Evolutionary conservation across 2,329 filamentous ascomycete species (phyloP), one percentile per base, ranked within the genome.

Genomic region (Aureobasidium sp.): DNA sequence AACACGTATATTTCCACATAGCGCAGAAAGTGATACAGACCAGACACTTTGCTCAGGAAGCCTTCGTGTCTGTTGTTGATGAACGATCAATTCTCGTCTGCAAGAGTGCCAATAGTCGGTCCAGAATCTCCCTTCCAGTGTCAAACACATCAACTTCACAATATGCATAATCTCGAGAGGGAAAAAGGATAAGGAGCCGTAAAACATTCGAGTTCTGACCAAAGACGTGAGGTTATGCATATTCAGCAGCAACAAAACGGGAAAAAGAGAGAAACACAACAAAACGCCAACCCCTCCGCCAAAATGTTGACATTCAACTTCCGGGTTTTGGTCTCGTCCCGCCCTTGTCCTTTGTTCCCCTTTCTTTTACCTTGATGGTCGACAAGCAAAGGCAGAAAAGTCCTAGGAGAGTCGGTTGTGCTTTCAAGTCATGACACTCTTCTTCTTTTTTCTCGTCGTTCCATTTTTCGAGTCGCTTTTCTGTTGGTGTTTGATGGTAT

Each of bases 181-280:
- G 25, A n/a, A 29, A 31, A 31, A 48, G 14, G 15, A 31, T 36
- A 36, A 51, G 31, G 49, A 39, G 49, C 49, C 49, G 49, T 52
- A 39, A 52, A 44, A 45, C 53, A 57, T 57, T 57, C 53, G 39
- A 45, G 53, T 57, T 45, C 53, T 57, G 53, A 57, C 42, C 53
- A 57, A 57, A 57, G 36, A 57, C 44, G 27, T 12, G 29, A 55
- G 17, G 53, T 57, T 57, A 57, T 57, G 53, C 53, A 57, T 57
- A 57, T 57, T 57, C 39, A 57, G 53, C 53, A 45, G n/a, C 39
- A 57, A 36, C 53, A 36, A n/a, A 34, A 25, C 22, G 20, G 17
- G 22, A 45, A 29, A 36, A 45, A 29, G 45, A 45, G 17, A 20
- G 7, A 34, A 41, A 22, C 39, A 57, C 53, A 57, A 45, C 53